Conservation (phyloP, 768 basidiomycete species). For the Scleroderma bovista region DNA sequence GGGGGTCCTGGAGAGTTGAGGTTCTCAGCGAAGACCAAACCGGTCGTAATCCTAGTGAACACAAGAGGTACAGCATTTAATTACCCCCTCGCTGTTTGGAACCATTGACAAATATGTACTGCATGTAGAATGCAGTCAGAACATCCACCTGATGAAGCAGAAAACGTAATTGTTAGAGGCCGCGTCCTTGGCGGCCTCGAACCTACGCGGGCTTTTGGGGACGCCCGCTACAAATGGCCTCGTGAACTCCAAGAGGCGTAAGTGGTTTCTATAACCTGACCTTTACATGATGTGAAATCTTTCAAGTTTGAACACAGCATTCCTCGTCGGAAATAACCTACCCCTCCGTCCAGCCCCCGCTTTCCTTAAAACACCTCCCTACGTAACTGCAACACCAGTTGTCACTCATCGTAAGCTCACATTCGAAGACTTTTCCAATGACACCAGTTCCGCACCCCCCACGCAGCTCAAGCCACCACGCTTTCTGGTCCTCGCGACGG, state of each 20-base stretch:
- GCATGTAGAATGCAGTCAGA: slow-evolving; percentile 64
- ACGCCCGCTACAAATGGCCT: slow-evolving; percentile 87
- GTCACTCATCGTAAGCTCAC: slow-evolving; percentile 71
- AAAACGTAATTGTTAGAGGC: slow-evolving; percentile 69
- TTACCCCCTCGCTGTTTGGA: not conserved
- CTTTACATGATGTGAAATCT: not conserved
- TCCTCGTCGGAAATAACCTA: slow-evolving; percentile 57
- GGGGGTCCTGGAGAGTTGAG: slow-evolving; percentile 84
- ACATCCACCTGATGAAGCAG: slow-evolving; percentile 73
- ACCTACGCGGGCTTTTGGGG: slow-evolving; percentile 83
- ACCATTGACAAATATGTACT: not conserved
- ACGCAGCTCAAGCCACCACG: slow-evolving; percentile 33
- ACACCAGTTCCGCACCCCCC: slow-evolving; percentile 7
- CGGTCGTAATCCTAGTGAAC: slow-evolving; percentile 82
- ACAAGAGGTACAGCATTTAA: slow-evolving; percentile 55
- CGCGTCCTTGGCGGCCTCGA: slow-evolving; percentile 86
- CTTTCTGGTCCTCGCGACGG: slow-evolving; percentile 88
- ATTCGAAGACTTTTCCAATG: slow-evolving; percentile 32
- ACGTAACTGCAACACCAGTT: slow-evolving; percentile 80
- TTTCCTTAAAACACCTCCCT: slow-evolving; percentile 83
- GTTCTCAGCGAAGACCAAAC: slow-evolving; percentile 97
- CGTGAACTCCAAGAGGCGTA: slow-evolving; percentile 67
- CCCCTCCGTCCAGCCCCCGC: slow-evolving; percentile 55
- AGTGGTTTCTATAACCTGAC: slow-evolving; percentile 19
- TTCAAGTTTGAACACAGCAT: slow-evolving; percentile 54